Base-by-base conservation (phyloP, 108 stramenopile species). In the Skeletonema marinoi region DNA sequence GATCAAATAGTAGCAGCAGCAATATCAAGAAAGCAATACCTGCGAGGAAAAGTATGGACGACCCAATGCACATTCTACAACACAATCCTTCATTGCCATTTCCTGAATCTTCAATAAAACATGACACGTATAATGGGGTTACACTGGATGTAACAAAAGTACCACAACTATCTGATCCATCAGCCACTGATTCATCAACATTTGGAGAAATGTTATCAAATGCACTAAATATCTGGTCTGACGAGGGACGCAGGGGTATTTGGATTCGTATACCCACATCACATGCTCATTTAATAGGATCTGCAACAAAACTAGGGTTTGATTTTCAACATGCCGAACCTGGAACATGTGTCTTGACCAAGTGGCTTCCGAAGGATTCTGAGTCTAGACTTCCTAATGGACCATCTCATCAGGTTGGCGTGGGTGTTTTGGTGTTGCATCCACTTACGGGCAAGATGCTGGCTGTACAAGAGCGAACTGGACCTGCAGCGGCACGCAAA, bases 361-460 rank as follows among this genome's bases (percentile, higher is more conserved):
- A 84, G 68, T 95, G 93, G 93, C 69, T 95, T 3, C 90, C 90
- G 7, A 58, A n/a, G 35, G 73, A 88, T 19, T 44, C 76, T 2
- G 58, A 66, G 4, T 88, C 86, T 10, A 67, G 83, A 9, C 60
- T 95, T n/a, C 93, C 93, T 4, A 48, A 75, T 32, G 93, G 93
- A 32, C 93, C 93, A 13, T 89, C 87, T 4, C 90, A 92, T 80
- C 93, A 95, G 77, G 83, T 92, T 11, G 93, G 93, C 1, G 79
- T 95, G 6, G 93, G 93, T 7, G 89, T 82, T n/a, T 51, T 95
- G 29, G 74, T 95, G 0, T 61, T 95, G n/a, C 87, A 91, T 63
- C 91, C 90, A 0, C 11, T 29, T 33, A 69, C 80, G 32, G 83
- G 87, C 7, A 77, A 89, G 75, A 91, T 92, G 89, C 77, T 95